Base-by-base conservation (phyloP, 2,329 filamentous ascomycete species). In the Ophiostoma angusticollis region DNA sequence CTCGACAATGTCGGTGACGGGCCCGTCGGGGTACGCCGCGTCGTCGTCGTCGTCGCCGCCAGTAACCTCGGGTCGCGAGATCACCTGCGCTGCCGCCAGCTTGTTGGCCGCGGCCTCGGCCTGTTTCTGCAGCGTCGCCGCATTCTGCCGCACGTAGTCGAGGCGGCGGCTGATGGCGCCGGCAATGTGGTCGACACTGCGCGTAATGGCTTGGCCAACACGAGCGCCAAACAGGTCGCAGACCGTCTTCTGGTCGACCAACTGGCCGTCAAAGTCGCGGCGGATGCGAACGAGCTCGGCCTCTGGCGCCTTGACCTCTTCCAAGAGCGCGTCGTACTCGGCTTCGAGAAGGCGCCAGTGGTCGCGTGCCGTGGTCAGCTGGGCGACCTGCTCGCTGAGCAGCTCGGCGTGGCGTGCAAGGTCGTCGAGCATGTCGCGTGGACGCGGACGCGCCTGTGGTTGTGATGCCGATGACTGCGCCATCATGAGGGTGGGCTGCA, bases 321-420 rank as follows among this genome's bases (percentile, higher is more conserved):
- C 84, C 55, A 83, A 86, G 45, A 96, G 68, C 18, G 79, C 75
- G 54, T 94, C 84, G 58, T 96, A 96, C 57, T 96, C 89, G 34
- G 82, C 76, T 56, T 93, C 87, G 74, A 84, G 93, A 39, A 78
- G 79, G 47, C 84, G 81, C 89, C 89, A 98, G 62, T 93, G 80
- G 45, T 78, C 76, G 38, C 96, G 68, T 6, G 82, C 78, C 52
- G 80, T 75, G 40, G 74, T 74, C 16, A 96, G 71, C 55, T 84
- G 76, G 35, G 68, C 62, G 33, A 93, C 71, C 47, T 80, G 85
- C 27, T 76, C 71, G 57, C 94, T 84, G 7, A 96, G 76, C 44
- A 78, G 70, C 48, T 72, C 64, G 13, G 84, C 74, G 53, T 89
- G 83, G 45, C 72, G 72, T 57, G 93, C 85, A 30, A 93, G 70